Base-by-base conservation (phyloP, 2,329 filamentous ascomycete genomes). In the Arthrobotrys conoides region DNA sequence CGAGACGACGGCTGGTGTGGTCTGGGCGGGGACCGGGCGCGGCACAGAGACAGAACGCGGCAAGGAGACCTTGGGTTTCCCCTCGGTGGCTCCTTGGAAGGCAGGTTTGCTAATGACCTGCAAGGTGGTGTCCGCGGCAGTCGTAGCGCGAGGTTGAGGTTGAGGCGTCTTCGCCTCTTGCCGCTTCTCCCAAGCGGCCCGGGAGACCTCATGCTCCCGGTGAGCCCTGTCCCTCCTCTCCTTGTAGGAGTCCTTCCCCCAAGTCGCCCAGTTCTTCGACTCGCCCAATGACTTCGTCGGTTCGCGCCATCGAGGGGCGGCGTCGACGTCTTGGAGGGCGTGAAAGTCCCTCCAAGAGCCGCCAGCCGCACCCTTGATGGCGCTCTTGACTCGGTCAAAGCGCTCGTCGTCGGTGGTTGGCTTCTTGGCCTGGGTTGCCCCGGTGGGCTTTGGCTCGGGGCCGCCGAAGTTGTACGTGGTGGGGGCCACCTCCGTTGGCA, bases 71-170 rank as follows among this genome's bases (percentile, higher is more conserved):
- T 81, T 81, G 30, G 67, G 78, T 70, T 66, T 78, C 14, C 80
- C 81, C 30, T 68, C 63, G 14, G 22, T 49, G 14, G 38, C 59
- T 30, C 61, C 76, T 57, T 71, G 71, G 61, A 80, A 80, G 24
- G 71, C 59, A 61, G 63, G 65, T 64, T 81, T 80, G 71, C 75
- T 78, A 46, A 61, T 78, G 24, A 78, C 75, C 63, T 68, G 68
- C 63, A 78, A 33, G n/a, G 49, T 72, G 20, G 63, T 65, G 61
- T 78, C 75, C 33, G 51, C 64, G 38, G 55, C 46, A 27, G 70
- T 1, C 30, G 33, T 38, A 5, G 27, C 48, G 9, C 30, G 12
- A 9, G 36, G 41, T 20, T 24, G 41, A 46, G 41, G 20, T n/a
- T 64, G 20, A 51, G 53, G 64, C 30, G 6, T 24, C 36, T 66